Evolutionary conservation across 495 filamentous ascomycete genomes (phyloP).

Genomic region (Physcia stellaris): DNA sequence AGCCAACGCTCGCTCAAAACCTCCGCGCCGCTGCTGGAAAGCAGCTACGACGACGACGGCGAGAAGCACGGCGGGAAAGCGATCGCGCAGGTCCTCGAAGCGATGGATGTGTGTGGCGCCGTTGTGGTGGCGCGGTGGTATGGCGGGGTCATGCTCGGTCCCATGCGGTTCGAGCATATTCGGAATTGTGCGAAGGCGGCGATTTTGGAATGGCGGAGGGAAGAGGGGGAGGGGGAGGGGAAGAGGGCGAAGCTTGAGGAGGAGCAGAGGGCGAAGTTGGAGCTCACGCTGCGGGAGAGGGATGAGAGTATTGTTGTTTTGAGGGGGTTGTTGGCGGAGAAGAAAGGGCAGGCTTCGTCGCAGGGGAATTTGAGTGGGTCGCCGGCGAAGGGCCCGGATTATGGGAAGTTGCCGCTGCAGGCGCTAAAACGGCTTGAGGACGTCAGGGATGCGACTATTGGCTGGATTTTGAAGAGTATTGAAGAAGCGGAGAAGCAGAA

Average conservation of each 20-base stretch:
- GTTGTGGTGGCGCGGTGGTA: conserved; percentile 35
- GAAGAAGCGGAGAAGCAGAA: conserved; percentile 27
- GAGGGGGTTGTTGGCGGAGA: conserved; percentile 23
- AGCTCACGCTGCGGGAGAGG: conserved; percentile 18
- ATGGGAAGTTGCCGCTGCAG: conserved; percentile 20
- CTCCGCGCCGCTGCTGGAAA: conserved; percentile 13
- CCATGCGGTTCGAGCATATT: conserved; percentile 30
- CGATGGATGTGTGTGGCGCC: conserved; percentile 20
- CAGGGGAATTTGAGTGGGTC: conserved; percentile 4
- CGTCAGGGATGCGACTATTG: conserved; percentile 29
- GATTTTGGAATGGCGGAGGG: conserved; percentile 13
- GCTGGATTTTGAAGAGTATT: conserved; percentile 27
- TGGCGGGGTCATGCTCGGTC: conserved; percentile 30
- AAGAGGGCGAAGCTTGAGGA: conserved; percentile 4
- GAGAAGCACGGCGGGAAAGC: conserved; percentile 27
- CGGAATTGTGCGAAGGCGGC: conserved; percentile 23
- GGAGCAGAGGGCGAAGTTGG: conserved; percentile 15
- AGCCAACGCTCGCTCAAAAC: conserved; percentile 5
- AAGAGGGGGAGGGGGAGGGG: conserved; percentile 3
- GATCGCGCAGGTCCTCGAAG: conserved; percentile 23
- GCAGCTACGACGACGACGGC: conserved; percentile 31
- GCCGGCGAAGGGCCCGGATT: conserved; percentile 17
- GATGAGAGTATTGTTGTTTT: conserved; percentile 26
- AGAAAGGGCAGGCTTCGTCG: conserved; percentile 10
- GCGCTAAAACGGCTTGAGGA: conserved; percentile 23